Evolutionary conservation across 2,329 filamentous ascomycete genomes (phyloP).

Genomic region (Lachnellula willkommii): DNA sequence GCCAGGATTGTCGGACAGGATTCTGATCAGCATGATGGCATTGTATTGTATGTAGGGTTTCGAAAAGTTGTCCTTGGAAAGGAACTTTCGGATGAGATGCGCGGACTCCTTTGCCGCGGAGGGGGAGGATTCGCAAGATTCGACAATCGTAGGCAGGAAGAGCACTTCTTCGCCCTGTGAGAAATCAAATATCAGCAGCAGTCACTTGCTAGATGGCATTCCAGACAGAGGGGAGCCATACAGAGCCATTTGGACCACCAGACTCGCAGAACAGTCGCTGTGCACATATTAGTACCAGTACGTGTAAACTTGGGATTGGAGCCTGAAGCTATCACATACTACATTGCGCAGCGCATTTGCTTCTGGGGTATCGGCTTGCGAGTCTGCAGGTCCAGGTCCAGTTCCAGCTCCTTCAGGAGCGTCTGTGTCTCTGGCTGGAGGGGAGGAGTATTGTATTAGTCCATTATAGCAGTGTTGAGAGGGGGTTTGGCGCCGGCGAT

Average conservation of each 20-base stretch:
- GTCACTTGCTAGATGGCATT: neutral
- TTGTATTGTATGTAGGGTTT: slow-evolving; percentile 82
- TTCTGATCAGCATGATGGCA: slow-evolving; percentile 89
- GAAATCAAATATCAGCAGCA: slow-evolving; percentile 4
- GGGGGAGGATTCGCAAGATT: slow-evolving; percentile 88
- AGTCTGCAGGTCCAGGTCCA: slow-evolving; percentile 5
- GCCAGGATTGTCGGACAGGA: slow-evolving; percentile 87
- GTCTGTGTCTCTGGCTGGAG: slow-evolving; percentile 12
- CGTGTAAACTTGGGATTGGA: neutral
- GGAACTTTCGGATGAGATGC: slow-evolving; percentile 72
- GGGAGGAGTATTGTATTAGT: neutral
- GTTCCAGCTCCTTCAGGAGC: slow-evolving; percentile 8
- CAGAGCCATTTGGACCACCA: slow-evolving; percentile 51
- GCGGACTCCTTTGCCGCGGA: slow-evolving; percentile 77
- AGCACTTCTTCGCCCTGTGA: slow-evolving; percentile 79
- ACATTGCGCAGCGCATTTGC: slow-evolving; percentile 60
- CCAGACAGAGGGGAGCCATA: slow-evolving; percentile 33
- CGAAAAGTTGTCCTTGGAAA: slow-evolving; percentile 64
- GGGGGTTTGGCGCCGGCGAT: neutral
- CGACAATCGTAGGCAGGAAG: slow-evolving; percentile 88
- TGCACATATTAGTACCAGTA: slow-evolving; percentile 8
- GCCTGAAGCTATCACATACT: slow-evolving; percentile 43
- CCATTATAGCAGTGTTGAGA: neutral
- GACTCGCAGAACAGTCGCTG: slow-evolving; percentile 81
- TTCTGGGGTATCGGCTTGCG: slow-evolving; percentile 56